These are phyloP conservation scores for Drosera spatulata DNA, from an alignment of 179 eudicot species.

Conservation along the genomic window DNA sequence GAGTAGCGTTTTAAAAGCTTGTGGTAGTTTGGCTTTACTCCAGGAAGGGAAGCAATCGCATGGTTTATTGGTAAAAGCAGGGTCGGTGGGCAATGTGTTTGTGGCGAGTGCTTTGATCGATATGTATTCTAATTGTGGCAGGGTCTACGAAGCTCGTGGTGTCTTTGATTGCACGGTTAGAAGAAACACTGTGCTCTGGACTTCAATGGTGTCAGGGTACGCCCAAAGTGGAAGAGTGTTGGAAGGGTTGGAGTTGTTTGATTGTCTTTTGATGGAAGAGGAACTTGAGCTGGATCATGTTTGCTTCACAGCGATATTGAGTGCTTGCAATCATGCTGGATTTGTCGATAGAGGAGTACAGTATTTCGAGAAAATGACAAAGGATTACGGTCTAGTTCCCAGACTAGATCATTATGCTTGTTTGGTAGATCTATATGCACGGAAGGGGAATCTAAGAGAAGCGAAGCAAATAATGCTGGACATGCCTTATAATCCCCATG, in stretches of 20 bases:
- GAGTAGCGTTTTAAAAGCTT: conserved; percentile 22
- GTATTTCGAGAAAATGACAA: conserved; percentile 28
- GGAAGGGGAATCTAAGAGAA: conserved; percentile 24
- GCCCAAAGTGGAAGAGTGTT: conserved; percentile 27
- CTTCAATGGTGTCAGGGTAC: conserved; percentile 26
- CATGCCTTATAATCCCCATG: conserved; percentile 30
- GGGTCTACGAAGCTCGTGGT: conserved; percentile 15
- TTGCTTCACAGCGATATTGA: conserved; percentile 31
- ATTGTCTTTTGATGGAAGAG: conserved; percentile 14
- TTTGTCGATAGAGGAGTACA: conserved; percentile 24
- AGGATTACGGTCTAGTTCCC: conserved; percentile 25
- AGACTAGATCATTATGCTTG: conserved; percentile 34
- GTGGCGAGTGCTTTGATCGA: conserved; percentile 22
- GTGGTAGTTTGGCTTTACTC: conserved; percentile 17
- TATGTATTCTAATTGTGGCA: conserved; percentile 27
- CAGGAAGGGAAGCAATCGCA: conserved; percentile 22
- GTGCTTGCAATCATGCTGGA: conserved; percentile 39
- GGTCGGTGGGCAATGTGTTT: conserved; percentile 14
- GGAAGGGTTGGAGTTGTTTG: conserved; percentile 31
- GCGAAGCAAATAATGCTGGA: conserved; percentile 24
- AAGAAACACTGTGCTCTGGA: conserved; percentile 21
- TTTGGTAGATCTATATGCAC: conserved; percentile 31
- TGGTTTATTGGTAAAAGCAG: conserved; percentile 18
- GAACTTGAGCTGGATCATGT: conserved; percentile 25
- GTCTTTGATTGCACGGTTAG: conserved; percentile 17